phyloP scores from a whole-genome alignment of 2,329 filamentous ascomycete genomes.

The Ophiocordyceps australis region DNA sequence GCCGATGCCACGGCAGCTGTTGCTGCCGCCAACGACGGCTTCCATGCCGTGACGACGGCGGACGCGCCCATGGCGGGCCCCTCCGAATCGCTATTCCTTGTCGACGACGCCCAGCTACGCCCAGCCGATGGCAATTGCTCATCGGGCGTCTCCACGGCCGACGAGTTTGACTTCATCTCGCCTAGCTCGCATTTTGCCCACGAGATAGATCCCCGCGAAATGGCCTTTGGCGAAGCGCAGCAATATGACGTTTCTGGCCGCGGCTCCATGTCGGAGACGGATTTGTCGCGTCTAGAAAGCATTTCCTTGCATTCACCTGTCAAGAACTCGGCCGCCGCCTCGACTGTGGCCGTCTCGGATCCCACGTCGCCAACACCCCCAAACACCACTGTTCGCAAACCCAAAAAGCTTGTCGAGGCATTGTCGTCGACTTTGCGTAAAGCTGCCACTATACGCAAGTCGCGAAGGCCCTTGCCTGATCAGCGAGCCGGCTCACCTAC shows the following conservation, averaged over 20 bases:
- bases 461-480: constrained; percentile 7
- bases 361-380: constrained; percentile 15
- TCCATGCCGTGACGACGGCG: constrained; percentile 5
- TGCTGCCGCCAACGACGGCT: constrained; percentile 6
- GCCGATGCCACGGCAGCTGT: constrained; percentile 6
- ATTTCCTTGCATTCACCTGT: constrained; percentile 24
- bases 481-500: constrained; percentile 12
- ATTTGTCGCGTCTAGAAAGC: constrained; percentile 26
- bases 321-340: constrained; percentile 4
- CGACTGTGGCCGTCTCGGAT: constrained; percentile 9
- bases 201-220: constrained; percentile 11
- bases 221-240: constrained; percentile 7
- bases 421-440: constrained; percentile 21
- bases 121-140: constrained; percentile 13
- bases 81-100: constrained; percentile 10
- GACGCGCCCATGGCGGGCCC: constrained; percentile 6
- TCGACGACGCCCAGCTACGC: constrained; percentile 5
- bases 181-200: constrained; percentile 13
- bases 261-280: constrained; percentile 26
- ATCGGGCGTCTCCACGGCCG: constrained; percentile 15
- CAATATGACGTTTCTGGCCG: constrained; percentile 9
- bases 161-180: constrained; percentile 18
- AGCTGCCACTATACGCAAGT: constrained; percentile 15
- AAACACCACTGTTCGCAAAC: constrained; percentile 11
- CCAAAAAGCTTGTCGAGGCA: constrained; percentile 21